phyloP scores from a whole-genome alignment of 1,139 yeast species.

The Hansenula lynferdii region DNA sequence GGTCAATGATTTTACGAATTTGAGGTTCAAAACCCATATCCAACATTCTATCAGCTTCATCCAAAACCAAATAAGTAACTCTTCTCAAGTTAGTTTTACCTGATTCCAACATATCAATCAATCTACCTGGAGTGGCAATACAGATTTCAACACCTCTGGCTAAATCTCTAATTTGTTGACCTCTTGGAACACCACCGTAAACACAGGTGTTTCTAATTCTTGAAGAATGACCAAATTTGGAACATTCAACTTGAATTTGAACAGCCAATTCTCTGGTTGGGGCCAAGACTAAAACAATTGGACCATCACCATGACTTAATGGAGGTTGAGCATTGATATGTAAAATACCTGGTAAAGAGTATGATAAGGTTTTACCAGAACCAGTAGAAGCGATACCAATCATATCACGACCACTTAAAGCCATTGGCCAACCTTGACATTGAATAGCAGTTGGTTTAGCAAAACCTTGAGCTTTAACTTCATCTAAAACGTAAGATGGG shows the following conservation, averaged over 20 bases:
- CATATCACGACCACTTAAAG: slow-evolving; percentile 97
- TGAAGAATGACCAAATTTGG: slow-evolving; percentile 87
- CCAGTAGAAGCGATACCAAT: slow-evolving; percentile 99
- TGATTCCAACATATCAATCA: slow-evolving; percentile 93
- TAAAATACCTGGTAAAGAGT: slow-evolving; percentile 94
- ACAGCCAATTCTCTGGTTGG: slow-evolving; percentile 99
- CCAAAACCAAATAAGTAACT: slow-evolving; percentile 94
- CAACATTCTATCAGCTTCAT: slow-evolving; percentile 95
- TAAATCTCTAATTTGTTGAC: slow-evolving; percentile 94
- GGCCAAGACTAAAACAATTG: slow-evolving; percentile 91
- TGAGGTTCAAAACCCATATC: slow-evolving; percentile 99
- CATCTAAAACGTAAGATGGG: slow-evolving; percentile 87
- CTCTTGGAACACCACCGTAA: slow-evolving; percentile 99
- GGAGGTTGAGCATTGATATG: slow-evolving; percentile 98
- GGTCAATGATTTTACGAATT: slow-evolving; percentile 91
- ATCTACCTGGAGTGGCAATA: slow-evolving; percentile 98
- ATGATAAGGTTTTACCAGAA: slow-evolving; percentile 96
- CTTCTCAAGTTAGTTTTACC: slow-evolving; percentile 94
- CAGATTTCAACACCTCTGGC: slow-evolving; percentile 92
- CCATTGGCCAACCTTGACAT: slow-evolving; percentile 99
- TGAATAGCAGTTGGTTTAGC: slow-evolving; percentile 94
- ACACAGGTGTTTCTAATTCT: slow-evolving; percentile 97
- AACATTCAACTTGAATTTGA: slow-evolving; percentile 94
- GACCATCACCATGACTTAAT: slow-evolving; percentile 92
- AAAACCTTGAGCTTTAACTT: slow-evolving; percentile 90